Evolutionary conservation across 805 yeast genomes (phyloP).

Genomic region (Wickerhamiella vanderwaltii): DNA sequence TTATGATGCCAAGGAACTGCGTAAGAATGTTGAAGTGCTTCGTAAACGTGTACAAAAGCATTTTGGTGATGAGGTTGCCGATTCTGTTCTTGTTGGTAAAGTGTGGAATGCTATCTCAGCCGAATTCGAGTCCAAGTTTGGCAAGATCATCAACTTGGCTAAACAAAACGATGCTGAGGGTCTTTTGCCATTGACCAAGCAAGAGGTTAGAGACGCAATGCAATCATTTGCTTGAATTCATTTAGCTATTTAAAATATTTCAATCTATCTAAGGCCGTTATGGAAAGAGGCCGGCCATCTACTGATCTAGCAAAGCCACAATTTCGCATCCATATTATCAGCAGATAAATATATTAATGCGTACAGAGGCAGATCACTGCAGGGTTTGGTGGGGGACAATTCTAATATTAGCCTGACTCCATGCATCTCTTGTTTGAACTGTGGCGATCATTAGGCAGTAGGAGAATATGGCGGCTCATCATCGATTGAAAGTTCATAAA

Average conservation of each 20-base stretch:
- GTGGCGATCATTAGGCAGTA: too few relatives aligned
- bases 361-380: too few relatives aligned
- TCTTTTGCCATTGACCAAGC: constrained; percentile 14
- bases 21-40: constrained; percentile 41
- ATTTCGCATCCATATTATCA: too few relatives aligned
- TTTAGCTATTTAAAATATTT: neutral
- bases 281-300: too few relatives aligned
- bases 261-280: neutral
- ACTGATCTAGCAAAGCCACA: too few relatives aligned
- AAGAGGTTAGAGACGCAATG: constrained; percentile 14
- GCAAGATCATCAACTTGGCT: constrained; percentile 43
- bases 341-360: too few relatives aligned
- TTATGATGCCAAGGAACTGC: constrained; percentile 49
- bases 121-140: constrained; percentile 44
- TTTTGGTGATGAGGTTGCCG: constrained; percentile 27
- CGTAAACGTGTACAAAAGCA: constrained; percentile 47
- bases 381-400: too few relatives aligned
- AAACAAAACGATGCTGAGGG: constrained; percentile 38
- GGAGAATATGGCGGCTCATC: too few relatives aligned
- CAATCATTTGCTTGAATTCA: constrained; percentile 3
- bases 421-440: too few relatives aligned
- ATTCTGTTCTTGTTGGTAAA: constrained; percentile 15
- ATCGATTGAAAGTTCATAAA: too few relatives aligned
- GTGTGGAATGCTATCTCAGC: constrained; percentile 64
- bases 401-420: too few relatives aligned